Evolutionary conservation across 2,329 filamentous ascomycete species (phyloP).

Genomic region (Diaporthe citriasiana): DNA sequence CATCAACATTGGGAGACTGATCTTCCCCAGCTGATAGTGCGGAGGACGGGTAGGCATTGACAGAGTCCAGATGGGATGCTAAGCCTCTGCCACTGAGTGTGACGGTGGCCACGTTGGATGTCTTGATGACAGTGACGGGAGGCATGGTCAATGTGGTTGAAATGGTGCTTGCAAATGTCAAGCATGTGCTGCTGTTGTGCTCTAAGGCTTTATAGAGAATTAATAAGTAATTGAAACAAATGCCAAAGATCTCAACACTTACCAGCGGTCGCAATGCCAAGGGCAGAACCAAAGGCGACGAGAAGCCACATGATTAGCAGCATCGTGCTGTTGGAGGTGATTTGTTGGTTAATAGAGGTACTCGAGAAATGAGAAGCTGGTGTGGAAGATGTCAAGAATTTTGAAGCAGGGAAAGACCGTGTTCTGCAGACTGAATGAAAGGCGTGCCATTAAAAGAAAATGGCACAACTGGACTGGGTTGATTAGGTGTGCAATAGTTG

Average conservation of each 20-base stretch:
- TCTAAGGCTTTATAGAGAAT: not conserved
- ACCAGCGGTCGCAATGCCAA: not conserved
- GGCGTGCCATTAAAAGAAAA: not conserved
- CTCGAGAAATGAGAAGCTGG: not conserved
- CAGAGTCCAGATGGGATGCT: not conserved
- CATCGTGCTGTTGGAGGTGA: not conserved
- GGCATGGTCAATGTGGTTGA: not conserved
- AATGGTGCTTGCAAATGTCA: not conserved
- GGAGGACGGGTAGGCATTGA: not conserved
- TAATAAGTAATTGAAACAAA: not conserved
- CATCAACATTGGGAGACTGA: not conserved
- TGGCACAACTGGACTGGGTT: not conserved
- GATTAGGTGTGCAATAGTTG: not conserved
- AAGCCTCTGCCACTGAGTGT: not conserved
- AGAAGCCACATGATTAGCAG: slow-evolving; percentile 18
- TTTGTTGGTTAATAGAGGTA: not conserved
- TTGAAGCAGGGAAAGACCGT: not conserved
- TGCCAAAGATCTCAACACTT: not conserved
- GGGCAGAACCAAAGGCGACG: not conserved
- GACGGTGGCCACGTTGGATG: not conserved
- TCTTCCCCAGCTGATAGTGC: not conserved
- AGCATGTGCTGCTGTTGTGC: not conserved
- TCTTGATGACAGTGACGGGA: not conserved
- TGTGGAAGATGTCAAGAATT: not conserved
- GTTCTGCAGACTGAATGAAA: not conserved